These are phyloP conservation scores for Cystobasidiopsis lactophilus DNA, from an alignment of 768 basidiomycete species.

Conservation along the genomic window DNA sequence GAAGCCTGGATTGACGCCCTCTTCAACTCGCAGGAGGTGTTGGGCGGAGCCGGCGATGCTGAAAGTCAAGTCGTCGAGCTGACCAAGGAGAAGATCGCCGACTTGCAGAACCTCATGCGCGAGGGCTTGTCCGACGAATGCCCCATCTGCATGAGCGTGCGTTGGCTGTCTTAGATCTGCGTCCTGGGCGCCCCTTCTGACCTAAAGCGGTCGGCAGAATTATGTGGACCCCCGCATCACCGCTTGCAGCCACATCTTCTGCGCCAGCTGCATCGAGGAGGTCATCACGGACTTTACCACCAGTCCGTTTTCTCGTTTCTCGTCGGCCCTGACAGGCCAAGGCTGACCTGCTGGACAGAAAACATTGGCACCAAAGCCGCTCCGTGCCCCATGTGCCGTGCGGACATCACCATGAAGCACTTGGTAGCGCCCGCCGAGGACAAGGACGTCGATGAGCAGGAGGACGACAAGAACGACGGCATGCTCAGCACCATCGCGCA, in stretches of 20 bases:
- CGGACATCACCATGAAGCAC: background rate
- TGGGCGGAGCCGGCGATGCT: background rate
- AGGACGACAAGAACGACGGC: background rate
- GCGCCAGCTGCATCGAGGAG: slow-evolving; percentile 13
- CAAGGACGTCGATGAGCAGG: background rate
- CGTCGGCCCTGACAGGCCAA: slow-evolving; percentile 5
- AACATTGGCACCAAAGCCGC: background rate
- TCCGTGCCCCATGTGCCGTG: background rate
- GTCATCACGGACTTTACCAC: background rate
- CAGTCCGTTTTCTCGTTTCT: background rate
- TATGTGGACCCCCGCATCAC: slow-evolving; percentile 17
- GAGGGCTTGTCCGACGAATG: background rate
- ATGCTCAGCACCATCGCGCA: background rate
- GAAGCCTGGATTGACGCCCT: slow-evolving; percentile 37
- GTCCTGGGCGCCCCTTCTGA: slow-evolving; percentile 5
- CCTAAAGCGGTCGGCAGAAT: slow-evolving; percentile 2
- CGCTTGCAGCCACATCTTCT: slow-evolving; percentile 16
- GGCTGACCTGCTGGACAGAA: background rate
- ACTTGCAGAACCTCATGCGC: background rate
- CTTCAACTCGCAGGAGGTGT: background rate
- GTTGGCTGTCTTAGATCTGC: background rate
- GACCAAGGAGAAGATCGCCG: background rate
- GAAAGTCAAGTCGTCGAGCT: background rate
- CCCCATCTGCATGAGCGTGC: background rate
- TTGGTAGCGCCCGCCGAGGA: background rate